These are phyloP conservation scores for Didymellaceae sp. DNA, from an alignment of 2,329 filamentous ascomycete genomes.

Conservation along the genomic window DNA sequence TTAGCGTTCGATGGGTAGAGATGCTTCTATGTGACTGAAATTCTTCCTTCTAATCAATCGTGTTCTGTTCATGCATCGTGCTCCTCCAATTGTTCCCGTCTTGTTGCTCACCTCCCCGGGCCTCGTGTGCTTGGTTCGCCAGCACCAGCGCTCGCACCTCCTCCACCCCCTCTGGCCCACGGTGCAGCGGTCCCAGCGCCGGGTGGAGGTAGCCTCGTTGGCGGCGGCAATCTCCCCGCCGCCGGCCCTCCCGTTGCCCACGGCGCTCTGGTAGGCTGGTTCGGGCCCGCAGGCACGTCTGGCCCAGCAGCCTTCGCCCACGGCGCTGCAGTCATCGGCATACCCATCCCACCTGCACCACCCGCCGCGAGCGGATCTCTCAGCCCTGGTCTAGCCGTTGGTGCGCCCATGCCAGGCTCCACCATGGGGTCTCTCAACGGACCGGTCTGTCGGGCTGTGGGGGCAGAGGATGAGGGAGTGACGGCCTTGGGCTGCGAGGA, in stretches of 20 bases:
- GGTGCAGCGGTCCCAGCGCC: conserved; percentile 33
- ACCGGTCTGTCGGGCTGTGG: conserved; percentile 24
- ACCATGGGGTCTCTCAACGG: conserved; percentile 36
- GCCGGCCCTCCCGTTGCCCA: conserved; percentile 32
- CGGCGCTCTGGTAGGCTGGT: conserved; percentile 44
- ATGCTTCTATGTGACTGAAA: no score
- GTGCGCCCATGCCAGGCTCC: conserved; percentile 12
- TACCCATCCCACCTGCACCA: not conserved
- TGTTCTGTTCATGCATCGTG: not conserved
- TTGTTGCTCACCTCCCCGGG: conserved; percentile 25
- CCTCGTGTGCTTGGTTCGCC: conserved; percentile 27
- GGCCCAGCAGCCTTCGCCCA: conserved; percentile 4
- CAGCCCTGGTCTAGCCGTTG: not conserved
- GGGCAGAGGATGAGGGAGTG: conserved; percentile 23
- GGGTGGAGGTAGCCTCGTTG: conserved; percentile 28
- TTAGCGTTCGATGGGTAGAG: no score
- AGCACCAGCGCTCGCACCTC: conserved; percentile 8
- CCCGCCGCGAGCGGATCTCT: conserved; percentile 9
- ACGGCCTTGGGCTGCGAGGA: conserved; percentile 43
- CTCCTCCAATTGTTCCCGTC: not conserved
- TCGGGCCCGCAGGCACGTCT: conserved; percentile 33
- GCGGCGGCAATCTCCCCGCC: conserved; percentile 30
- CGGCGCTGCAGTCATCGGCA: conserved; percentile 10
- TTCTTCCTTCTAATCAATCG: not conserved
- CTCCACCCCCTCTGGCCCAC: conserved; percentile 25